phyloP scores from a whole-genome alignment of 768 basidiomycete species.

The Kondoa subrosea region DNA sequence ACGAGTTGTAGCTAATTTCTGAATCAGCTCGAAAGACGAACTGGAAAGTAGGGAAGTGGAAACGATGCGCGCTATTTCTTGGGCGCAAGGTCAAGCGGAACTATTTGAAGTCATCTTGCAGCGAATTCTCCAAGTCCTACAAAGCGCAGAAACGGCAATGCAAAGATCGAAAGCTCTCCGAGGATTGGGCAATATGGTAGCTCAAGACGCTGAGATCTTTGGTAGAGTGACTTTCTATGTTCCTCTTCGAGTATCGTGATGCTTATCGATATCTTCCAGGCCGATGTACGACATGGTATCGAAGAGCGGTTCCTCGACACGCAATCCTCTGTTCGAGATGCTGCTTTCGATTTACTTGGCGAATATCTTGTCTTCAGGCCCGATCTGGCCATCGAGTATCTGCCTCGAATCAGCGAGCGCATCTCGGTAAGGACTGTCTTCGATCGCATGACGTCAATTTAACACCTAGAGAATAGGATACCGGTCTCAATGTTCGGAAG shows the following conservation, averaged over 20 bases:
- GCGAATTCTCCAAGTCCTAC: conserved; percentile 42
- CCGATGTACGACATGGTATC: conserved; percentile 65
- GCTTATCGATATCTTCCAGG: conserved; percentile 33
- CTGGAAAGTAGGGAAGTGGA: background rate
- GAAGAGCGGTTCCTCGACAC: conserved; percentile 78
- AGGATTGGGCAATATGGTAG: conserved; percentile 74
- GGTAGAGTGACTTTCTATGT: conserved; percentile 42
- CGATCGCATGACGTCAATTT: background rate
- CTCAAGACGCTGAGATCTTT: conserved; percentile 69
- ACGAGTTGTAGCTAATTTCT: too few species aligned
- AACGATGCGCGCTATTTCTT: background rate
- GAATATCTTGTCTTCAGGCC: conserved; percentile 85
- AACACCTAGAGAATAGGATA: conserved; percentile 45
- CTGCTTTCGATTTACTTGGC: conserved; percentile 92
- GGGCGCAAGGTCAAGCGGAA: background rate
- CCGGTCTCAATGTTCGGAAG: conserved; percentile 81
- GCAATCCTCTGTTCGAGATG: conserved; percentile 88
- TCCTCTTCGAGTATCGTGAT: background rate
- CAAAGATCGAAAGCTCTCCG: conserved; percentile 52
- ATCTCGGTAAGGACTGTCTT: conserved; percentile 50
- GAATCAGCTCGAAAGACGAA: background rate
- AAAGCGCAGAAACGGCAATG: conserved; percentile 52
- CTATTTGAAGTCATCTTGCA: conserved; percentile 5
- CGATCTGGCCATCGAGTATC: conserved; percentile 75
- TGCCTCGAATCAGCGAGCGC: conserved; percentile 67